Evolutionary conservation across 805 yeast genomes (phyloP), one percentile per base, ranked within the genome.

Genomic region (Myxozyma neotropica): DNA sequence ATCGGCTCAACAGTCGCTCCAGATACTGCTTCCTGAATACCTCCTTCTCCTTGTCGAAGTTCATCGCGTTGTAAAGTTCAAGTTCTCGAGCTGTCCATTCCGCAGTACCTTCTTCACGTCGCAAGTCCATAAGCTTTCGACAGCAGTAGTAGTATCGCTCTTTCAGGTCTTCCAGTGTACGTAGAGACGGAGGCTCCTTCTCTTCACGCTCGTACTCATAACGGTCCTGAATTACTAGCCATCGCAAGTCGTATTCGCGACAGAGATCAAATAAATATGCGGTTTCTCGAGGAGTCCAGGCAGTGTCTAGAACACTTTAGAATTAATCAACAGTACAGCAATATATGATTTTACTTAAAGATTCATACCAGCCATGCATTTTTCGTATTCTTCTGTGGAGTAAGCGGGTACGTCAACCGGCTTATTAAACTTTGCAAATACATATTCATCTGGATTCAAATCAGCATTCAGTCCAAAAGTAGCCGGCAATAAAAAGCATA

Each of bases 211-310:
- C 47, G 55, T 67, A 79, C 21, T 76, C 77, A 71, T 81, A 87
- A 50, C 90, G 73, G 68, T 87, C 94, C 58, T 76, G 76, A 12
- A 87, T 79, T 1, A 86, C 84, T 2, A 81, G 79, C 93, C 94
- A 87, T 61, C 88, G 78, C 67, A 88, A 76, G 68, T 87, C 92
- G 60, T 70, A 83, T 13, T 72, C 75, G 6, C 68, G 66, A 69
- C 78, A 77, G 17, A 89, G 74, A 1, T 85, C 87, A 72, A 93
- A 91, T n/a, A 94, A 74, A 63, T 88, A 84, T 39, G 77, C 76
- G 0, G 96, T 89, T 72, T 94, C 97, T 49, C 85, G 86, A 64
- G 80, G 88, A 2, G 81, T 75, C 96, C 97, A 91, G 10, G 66
- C 73, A 5, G 70, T 78, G 46, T 76, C 78, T n/a, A 29, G 17